Base-by-base conservation (phyloP, 257 asterid genomes). In the Echites panduratus region DNA sequence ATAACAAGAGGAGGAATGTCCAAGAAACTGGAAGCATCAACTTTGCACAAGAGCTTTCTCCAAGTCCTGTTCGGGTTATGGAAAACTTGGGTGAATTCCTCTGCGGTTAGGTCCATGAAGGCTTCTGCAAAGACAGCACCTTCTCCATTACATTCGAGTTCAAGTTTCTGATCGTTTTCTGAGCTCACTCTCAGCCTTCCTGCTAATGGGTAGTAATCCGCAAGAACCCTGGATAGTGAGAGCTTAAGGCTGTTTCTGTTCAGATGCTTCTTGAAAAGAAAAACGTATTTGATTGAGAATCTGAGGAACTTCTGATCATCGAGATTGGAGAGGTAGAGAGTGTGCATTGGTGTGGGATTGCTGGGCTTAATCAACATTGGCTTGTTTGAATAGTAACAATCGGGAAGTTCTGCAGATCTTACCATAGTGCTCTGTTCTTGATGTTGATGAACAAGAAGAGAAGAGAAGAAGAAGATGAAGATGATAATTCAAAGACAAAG, bases 71-170 rank as follows among this genome's bases (percentile, higher is more conserved):
- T 84, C 10, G 98, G 98, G 72, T 82, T 86, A 3, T n/a, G 44
- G 0, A 82, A 90, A 73, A 83, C 64, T 44, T 82, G 44, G 48
- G 83, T 32, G 66, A 92, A 81, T 40, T 87, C 87, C 0, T 79
- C 86, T 9, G 77, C 89, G 7, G 86, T 86, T 58, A 87, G 72
- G 76, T 85, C 89, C 88, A 89, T 82, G 59, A 57, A 40, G 19
- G 93, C 97, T 77, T 90, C 97, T 0, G 88, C 93, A 54, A 89
- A 92, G 13, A 90, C 83, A 11, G 95, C 98, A 16, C 98, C 98
- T 71, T 86, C 83, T 49, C 91, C 97, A 75, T 89, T 92, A 69
- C 98, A 92, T n/a, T 87, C 90, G 0, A 92, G 83, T 49, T 86
- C 85, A 5, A 90, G 91, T 78, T 88, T 92, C 10, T 78, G 81